phyloP scores from a whole-genome alignment of 202 grass and related monocot species.

The Saccharum hybrid region DNA sequence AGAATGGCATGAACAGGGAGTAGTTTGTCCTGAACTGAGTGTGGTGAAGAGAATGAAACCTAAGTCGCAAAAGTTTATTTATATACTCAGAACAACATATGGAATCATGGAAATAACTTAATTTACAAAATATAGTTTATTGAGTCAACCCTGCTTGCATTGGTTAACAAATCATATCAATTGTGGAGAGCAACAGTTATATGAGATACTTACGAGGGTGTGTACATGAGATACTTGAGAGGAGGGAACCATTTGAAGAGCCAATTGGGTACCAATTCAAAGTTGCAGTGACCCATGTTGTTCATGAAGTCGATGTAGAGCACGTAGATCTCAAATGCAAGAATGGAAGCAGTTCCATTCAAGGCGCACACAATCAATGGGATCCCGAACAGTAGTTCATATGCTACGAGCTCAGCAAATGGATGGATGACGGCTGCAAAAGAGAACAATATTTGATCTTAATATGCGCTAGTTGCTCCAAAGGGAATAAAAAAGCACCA shows the following conservation, averaged over 20 bases:
- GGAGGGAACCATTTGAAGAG: conserved; percentile 74
- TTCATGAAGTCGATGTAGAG: conserved; percentile 93
- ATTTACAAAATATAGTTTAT: background rate
- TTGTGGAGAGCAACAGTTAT: background rate
- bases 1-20: conserved; percentile 95
- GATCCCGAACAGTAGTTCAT: conserved; percentile 70
- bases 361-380: conserved; percentile 50
- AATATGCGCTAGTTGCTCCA: background rate
- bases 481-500: background rate
- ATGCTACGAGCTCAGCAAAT: conserved; percentile 79
- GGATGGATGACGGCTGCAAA: conserved; percentile 82
- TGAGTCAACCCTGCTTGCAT: background rate
- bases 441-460: background rate
- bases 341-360: conserved; percentile 61
- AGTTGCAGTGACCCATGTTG: conserved; percentile 96
- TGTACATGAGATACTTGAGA: conserved; percentile 98
- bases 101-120: background rate
- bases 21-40: conserved; percentile 94
- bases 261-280: conserved; percentile 82
- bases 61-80: conserved; percentile 35
- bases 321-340: conserved; percentile 47
- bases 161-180: background rate
- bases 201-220: conserved; percentile 83
- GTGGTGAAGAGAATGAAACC: conserved; percentile 96
- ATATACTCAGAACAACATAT: background rate